Percentiles rank a stretch among this genome's conserved stretches.
Conservation (phyloP, 345 rosid species). For the Chamaenerion angustifolium region DNA sequence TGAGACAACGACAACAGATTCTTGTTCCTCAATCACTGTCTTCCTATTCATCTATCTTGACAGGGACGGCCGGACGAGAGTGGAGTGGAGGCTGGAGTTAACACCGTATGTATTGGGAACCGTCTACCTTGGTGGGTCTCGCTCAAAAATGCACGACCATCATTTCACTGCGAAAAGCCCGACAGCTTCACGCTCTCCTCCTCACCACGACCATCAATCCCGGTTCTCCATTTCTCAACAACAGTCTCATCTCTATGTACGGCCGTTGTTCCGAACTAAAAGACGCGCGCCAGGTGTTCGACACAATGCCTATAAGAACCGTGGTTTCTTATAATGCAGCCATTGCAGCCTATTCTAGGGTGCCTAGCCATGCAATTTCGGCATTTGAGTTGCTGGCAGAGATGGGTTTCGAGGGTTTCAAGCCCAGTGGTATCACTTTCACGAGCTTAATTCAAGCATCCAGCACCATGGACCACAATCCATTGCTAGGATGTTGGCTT, state of each 20-base stretch:
- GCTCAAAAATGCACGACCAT: constrained; percentile 37
- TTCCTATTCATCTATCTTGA: no score
- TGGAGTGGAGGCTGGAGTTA: no score
- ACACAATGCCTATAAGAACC: constrained; percentile 54
- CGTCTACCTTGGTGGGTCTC: constrained; percentile 20
- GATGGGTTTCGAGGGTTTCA: constrained; percentile 32
- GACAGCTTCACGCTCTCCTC: constrained; percentile 54
- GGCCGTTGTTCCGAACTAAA: constrained; percentile 33
- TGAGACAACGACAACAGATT: no score
- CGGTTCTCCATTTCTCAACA: constrained; percentile 35
- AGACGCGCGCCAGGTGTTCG: constrained; percentile 44
- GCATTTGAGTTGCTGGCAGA: constrained; percentile 20
- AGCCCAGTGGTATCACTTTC: constrained; percentile 54
- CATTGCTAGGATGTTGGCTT: constrained; percentile 30
- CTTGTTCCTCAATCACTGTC: no score
- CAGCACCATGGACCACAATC: constrained; percentile 27
- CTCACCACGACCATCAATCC: constrained; percentile 20
- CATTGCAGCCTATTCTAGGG: constrained; percentile 53
- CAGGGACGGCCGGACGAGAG: no score
- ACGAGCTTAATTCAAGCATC: constrained; percentile 59
- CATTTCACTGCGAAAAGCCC: constrained; percentile 27
- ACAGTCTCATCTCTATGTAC: constrained; percentile 60
- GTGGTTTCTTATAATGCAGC: constrained; percentile 55
- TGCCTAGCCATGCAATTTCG: constrained; percentile 12
- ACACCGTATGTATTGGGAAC: constrained; percentile 14